Evolutionary conservation across 1,284 basidiomycete species (phyloP).

Genomic region (Microbotryum lychnidis-dioicae): DNA sequence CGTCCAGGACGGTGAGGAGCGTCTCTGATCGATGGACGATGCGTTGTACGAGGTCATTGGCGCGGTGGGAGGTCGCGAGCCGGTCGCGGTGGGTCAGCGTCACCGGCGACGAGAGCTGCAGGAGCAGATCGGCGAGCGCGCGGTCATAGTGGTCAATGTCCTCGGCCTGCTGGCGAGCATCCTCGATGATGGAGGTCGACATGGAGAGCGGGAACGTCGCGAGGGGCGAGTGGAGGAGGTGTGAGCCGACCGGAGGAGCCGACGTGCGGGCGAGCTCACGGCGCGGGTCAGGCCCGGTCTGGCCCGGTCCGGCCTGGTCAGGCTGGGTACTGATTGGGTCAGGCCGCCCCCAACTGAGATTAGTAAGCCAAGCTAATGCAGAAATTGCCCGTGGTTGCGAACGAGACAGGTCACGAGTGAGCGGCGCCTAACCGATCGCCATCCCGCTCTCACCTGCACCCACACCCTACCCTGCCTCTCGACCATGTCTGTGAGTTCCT

Average conservation of each 20-base stretch:
- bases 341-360: too few relatives aligned
- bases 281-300: too few relatives aligned
- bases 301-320: too few relatives aligned
- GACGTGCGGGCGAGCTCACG: neutral
- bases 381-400: too few relatives aligned
- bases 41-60: slow-evolving; percentile 39
- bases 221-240: neutral
- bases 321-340: too few relatives aligned
- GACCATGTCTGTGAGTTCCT: slow-evolving; percentile 11
- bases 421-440: too few relatives aligned
- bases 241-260: neutral
- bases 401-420: too few relatives aligned
- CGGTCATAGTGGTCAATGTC: slow-evolving; percentile 81
- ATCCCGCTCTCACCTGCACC: too few relatives aligned
- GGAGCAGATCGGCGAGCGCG: slow-evolving; percentile 47
- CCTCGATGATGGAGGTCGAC: slow-evolving; percentile 84
- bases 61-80: slow-evolving; percentile 33
- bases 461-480: neutral
- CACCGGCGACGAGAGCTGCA: slow-evolving; percentile 26
- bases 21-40: slow-evolving; percentile 47
- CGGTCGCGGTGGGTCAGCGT: slow-evolving; percentile 25
- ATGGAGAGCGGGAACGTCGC: neutral
- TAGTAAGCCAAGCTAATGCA: too few relatives aligned
- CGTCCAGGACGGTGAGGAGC: slow-evolving; percentile 42
- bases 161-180: slow-evolving; percentile 87